phyloP scores from a whole-genome alignment of 2,329 filamentous ascomycete species.

The Aspergillus tanneri region DNA sequence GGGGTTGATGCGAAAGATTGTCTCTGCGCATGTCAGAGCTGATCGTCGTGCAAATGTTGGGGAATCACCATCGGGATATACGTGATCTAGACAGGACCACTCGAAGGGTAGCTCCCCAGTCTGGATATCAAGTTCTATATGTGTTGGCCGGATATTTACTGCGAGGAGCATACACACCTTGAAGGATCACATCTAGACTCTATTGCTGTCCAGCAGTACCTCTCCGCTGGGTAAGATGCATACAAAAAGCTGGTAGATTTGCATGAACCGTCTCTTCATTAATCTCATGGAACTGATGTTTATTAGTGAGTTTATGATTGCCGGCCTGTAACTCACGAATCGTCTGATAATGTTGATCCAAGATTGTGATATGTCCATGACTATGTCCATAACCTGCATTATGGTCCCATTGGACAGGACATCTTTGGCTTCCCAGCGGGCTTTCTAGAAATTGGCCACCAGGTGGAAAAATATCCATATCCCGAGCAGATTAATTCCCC shows the following conservation, averaged over 20 bases:
- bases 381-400: conserved; percentile 55
- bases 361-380: conserved; percentile 54
- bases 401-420: conserved; percentile 55
- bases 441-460: conserved; percentile 54
- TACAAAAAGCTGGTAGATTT: conserved; percentile 53
- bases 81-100: conserved; percentile 58
- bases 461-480: conserved; percentile 53
- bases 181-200: conserved; percentile 57
- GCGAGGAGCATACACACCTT: conserved; percentile 45
- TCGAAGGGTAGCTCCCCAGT: conserved; percentile 59
- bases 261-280: conserved; percentile 55
- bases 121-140: conserved; percentile 47
- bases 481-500: conserved; percentile 60
- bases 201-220: conserved; percentile 52
- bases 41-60: conserved; percentile 14
- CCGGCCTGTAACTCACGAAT: conserved; percentile 53
- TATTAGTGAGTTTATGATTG: conserved; percentile 50
- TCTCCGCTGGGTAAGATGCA: conserved; percentile 49
- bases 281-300: conserved; percentile 58
- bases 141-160: not conserved
- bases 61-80: conserved; percentile 49
- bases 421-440: conserved; percentile 52
- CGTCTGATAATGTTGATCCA: conserved; percentile 57
- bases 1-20: conserved; percentile 48
- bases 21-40: conserved; percentile 35